These are phyloP conservation scores for Raphanus raphanistrum DNA, from an alignment of 345 rosid genomes.

Conservation along the genomic window DNA sequence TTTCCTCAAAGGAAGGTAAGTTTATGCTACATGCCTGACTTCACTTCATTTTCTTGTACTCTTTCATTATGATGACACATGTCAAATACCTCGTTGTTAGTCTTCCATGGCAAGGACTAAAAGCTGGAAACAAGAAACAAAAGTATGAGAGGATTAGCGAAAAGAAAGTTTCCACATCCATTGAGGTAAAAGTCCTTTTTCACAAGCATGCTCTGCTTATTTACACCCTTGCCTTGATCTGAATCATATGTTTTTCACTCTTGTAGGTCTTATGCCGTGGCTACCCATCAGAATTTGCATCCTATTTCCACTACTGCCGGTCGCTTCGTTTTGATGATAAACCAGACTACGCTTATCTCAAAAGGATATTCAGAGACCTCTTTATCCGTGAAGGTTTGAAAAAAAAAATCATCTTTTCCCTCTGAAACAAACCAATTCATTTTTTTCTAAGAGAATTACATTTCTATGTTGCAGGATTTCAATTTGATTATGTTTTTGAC, in stretches of 20 bases:
- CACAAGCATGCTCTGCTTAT: conserved; percentile 13
- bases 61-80: conserved; percentile 16
- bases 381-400: conserved; percentile 70
- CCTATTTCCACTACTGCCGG: conserved; percentile 68
- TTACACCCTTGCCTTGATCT: not conserved
- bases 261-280: conserved; percentile 36
- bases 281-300: conserved; percentile 57
- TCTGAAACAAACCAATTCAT: not conserved
- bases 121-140: conserved; percentile 47
- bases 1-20: conserved; percentile 68
- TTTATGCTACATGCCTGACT: conserved; percentile 9
- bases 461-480: conserved; percentile 61
- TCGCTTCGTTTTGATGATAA: conserved; percentile 71
- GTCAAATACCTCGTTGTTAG: conserved; percentile 10
- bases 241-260: not conserved
- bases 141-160: conserved; percentile 49
- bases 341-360: conserved; percentile 73
- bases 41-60: not conserved
- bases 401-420: not conserved
- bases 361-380: conserved; percentile 68
- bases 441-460: not conserved
- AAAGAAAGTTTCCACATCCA: conserved; percentile 45
- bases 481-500: conserved; percentile 88
- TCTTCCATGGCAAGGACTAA: conserved; percentile 53
- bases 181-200: conserved; percentile 34